These are phyloP conservation scores for Wallacemonas sp. DNA, from an alignment of 208 protist species.

Conservation along the genomic window DNA sequence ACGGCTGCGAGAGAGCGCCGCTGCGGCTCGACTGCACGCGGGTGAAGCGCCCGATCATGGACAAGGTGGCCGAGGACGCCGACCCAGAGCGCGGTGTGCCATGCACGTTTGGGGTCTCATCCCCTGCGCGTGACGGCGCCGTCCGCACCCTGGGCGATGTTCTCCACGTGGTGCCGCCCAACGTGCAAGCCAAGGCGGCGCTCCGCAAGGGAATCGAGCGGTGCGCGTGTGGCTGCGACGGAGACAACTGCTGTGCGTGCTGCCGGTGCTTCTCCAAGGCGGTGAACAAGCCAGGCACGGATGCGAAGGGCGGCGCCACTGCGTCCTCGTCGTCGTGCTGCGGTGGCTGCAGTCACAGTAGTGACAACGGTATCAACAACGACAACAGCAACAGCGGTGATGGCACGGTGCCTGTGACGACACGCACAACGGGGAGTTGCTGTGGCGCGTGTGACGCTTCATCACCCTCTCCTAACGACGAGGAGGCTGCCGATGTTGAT, in stretches of 20 bases:
- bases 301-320: neutral
- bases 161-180: slow-evolving; percentile 23
- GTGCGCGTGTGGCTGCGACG: slow-evolving; percentile 7
- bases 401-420: too few species aligned
- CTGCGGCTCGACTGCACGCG: slow-evolving; percentile 58
- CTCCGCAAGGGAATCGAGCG: slow-evolving; percentile 4
- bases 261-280: slow-evolving; percentile 11
- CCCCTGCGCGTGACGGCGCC: slow-evolving; percentile 23
- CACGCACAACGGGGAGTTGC: neutral
- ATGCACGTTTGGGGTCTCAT: slow-evolving; percentile 38
- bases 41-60: slow-evolving; percentile 60
- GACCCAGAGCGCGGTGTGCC: slow-evolving; percentile 30
- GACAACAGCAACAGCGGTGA: neutral
- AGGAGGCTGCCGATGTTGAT: neutral
- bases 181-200: slow-evolving; percentile 7
- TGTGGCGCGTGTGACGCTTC: neutral
- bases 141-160: slow-evolving; percentile 53
- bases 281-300: neutral
- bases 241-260: slow-evolving; percentile 9
- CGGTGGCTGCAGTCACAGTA: too few species aligned
- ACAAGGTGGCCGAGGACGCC: slow-evolving; percentile 59
- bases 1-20: slow-evolving; percentile 38
- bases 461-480: neutral
- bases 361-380: too few species aligned
- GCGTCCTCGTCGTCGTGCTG: too few species aligned